Evolutionary conservation across 2,329 filamentous ascomycete genomes (phyloP), one percentile per base, ranked within the genome.

Genomic region (Trichophyton simii): DNA sequence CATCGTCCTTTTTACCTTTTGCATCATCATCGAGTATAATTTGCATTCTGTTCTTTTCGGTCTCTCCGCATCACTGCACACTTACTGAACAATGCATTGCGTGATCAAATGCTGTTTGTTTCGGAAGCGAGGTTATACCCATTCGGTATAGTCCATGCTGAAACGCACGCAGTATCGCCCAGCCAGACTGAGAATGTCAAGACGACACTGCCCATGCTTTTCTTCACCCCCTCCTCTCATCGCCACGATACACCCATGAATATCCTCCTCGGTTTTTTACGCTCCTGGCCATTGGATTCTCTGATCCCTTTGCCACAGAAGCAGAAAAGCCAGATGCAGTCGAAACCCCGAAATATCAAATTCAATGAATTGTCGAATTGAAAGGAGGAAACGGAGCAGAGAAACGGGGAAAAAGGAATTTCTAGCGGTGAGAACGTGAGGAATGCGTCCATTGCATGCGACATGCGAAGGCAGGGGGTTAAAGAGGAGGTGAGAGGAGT

Each of bases 31-130:
- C n/a, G 25, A 36, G 52, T 36, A 55, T 52, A 52, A 52, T 52
- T 52, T 52, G 46, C 46, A 52, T 28, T 52, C 50, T 34, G 50
- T n/a, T 54, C 28, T 54, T 15, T 31, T 54, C 50, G 13, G 22
- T 25, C 52, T 55, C 31, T 55, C 28, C 25, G 25, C n/a, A 44
- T 18, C 31, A 20, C 20, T 55, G 25, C 52, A 31, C 52, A 52
- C 22, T 55, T 36, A 28, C 28, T 22, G 31, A 55, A 55, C 52
- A 36, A 36, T 34, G 52, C 52, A 36, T 55, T 55, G 52, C 52
- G 52, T 55, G 52, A 55, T 55, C 25, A 55, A 36, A 55, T 36
- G 31, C 52, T 36, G 52, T 44, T 44, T 44, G 41, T 55, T 36
- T 36, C 52, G 15, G 52, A 55, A 55, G 52, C 52, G 52, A 55